Conservation (phyloP, 164 flowering plant genomes). For the Litsea cubeba region DNA sequence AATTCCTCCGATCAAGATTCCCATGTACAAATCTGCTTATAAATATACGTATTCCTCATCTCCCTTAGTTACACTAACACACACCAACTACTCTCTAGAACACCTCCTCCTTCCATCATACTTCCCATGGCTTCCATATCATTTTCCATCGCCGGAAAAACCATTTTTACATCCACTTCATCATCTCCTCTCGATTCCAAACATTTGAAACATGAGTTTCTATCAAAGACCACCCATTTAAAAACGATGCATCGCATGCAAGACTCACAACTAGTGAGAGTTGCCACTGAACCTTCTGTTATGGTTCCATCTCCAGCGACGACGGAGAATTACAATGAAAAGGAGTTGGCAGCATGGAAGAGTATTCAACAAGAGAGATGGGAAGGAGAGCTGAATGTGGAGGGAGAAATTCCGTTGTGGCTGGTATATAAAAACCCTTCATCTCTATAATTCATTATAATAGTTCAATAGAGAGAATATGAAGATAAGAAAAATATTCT, state of each 20-base stretch:
- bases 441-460: neutral
- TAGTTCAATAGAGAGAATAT: no score
- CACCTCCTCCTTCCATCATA: neutral
- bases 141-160: slow-evolving; percentile 15
- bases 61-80: neutral
- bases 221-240: neutral
- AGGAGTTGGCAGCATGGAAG: slow-evolving; percentile 72
- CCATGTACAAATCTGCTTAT: slow-evolving; percentile 11
- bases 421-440: slow-evolving; percentile 47
- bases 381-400: slow-evolving; percentile 81
- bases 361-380: slow-evolving; percentile 73
- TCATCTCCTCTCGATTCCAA: slow-evolving; percentile 7
- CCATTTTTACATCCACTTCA: slow-evolving; percentile 4
- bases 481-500: no score
- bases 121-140: slow-evolving; percentile 50
- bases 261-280: slow-evolving; percentile 22
- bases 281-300: slow-evolving; percentile 36
- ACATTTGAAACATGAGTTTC: neutral
- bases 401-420: slow-evolving; percentile 86
- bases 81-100: neutral
- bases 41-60: slow-evolving; percentile 1
- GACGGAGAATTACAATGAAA: neutral
- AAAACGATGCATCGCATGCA: neutral
- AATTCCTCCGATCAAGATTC: slow-evolving; percentile 43
- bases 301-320: slow-evolving; percentile 16